A percentile compares a stretch with the other conserved stretches of the same genome.
Evolutionary conservation across 805 yeast species (phyloP).

Genomic region (Myxozyma geophila): DNA sequence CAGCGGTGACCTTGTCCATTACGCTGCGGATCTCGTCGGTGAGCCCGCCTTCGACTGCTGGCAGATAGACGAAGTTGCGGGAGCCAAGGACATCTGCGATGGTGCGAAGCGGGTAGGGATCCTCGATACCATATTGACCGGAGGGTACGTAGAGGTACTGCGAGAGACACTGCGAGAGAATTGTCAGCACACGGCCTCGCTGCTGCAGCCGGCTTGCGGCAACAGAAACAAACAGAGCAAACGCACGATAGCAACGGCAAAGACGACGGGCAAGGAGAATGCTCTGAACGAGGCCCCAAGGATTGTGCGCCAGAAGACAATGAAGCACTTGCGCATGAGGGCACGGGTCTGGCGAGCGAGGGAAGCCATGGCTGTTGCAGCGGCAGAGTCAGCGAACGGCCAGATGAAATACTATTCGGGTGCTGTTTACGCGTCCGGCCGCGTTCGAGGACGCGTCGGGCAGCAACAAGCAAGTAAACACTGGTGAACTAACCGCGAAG

Average conservation of each 20-base stretch:
- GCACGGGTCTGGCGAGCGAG: constrained; percentile 30
- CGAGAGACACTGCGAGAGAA: constrained; percentile 17
- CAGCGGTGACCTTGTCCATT: constrained; percentile 41
- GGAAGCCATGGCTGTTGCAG: neutral
- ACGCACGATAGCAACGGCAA: constrained; percentile 25
- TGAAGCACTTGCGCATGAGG: constrained; percentile 26
- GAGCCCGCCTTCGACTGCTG: constrained; percentile 13
- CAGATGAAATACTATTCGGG: neutral
- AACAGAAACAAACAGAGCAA: neutral
- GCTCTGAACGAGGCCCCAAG: constrained; percentile 43
- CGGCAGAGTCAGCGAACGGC: neutral
- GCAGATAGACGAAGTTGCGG: constrained; percentile 40
- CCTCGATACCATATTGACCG: constrained; percentile 44
- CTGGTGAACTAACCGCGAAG: no score
- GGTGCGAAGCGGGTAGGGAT: constrained; percentile 37
- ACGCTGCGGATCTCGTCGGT: constrained; percentile 41
- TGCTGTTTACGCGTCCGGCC: neutral
- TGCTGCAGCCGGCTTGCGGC: neutral
- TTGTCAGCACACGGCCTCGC: neutral
- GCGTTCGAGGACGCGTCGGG: neutral
- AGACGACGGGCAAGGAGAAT: constrained; percentile 42
- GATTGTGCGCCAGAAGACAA: constrained; percentile 37
- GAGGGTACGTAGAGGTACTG: constrained; percentile 26
- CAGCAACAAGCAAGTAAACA: neutral
- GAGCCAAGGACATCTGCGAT: constrained; percentile 39